phyloP scores from a whole-genome alignment of 352 stramenopile genomes.

The Peronospora farinosa region DNA sequence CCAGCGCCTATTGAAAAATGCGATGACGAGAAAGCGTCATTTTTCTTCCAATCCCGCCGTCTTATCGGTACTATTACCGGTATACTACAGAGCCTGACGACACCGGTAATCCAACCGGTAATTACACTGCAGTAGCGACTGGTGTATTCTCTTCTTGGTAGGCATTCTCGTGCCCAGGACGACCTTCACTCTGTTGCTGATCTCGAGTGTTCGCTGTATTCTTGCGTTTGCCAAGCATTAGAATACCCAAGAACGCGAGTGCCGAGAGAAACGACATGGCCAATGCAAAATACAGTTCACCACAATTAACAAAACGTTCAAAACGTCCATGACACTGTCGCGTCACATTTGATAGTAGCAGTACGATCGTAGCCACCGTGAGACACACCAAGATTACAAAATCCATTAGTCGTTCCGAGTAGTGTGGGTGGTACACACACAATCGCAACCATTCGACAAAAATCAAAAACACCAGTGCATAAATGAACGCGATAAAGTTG shows the following conservation, averaged over 20 bases:
- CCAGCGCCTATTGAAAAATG: no score
- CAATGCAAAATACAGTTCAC: conserved; percentile 36
- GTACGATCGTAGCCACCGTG: conserved; percentile 41
- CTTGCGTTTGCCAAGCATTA: conserved; percentile 36
- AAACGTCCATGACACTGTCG: conserved; percentile 42
- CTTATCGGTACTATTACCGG: no score
- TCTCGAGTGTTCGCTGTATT: not conserved
- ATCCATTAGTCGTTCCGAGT: conserved; percentile 55
- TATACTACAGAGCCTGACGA: no score
- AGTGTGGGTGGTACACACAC: conserved; percentile 35
- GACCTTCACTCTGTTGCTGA: conserved; percentile 2
- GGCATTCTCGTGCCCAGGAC: conserved; percentile 2
- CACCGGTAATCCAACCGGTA: no score
- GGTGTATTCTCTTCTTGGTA: conserved; percentile 1
- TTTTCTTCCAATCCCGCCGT: no score
- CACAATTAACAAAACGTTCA: conserved; percentile 57
- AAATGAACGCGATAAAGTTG: conserved; percentile 63
- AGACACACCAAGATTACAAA: conserved; percentile 35
- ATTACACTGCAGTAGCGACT: no score
- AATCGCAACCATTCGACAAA: conserved; percentile 39
- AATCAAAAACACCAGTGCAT: conserved; percentile 50
- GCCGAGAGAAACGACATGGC: conserved; percentile 56
- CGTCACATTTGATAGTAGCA: conserved; percentile 54
- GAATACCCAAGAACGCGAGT: conserved; percentile 35
- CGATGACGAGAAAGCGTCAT: no score